Conservation (phyloP, 2,329 filamentous ascomycete species). For the Magnaporthiopsis rhizophila region DNA sequence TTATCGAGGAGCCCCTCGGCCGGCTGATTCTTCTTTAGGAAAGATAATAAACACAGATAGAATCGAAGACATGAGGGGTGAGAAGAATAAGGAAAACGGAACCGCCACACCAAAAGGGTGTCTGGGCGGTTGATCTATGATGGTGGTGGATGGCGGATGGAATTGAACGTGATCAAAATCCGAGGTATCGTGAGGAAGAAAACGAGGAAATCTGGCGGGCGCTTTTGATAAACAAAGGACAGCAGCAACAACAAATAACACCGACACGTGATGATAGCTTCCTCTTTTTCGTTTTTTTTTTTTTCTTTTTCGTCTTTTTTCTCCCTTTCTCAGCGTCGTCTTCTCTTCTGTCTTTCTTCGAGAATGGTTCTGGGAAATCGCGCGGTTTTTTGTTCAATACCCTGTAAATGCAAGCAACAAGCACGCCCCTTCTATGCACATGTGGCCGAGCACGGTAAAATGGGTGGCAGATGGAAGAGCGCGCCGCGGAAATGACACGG, state of each 20-base stretch:
- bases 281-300: not conserved
- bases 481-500: not conserved
- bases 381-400: constrained; percentile 34
- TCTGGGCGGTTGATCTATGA: not conserved
- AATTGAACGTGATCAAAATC: not conserved
- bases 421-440: constrained; percentile 39
- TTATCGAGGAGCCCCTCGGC: too few species aligned
- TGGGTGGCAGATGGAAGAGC: constrained; percentile 13
- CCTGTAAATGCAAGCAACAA: constrained; percentile 39
- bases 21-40: not conserved
- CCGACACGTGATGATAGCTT: not conserved
- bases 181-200: not conserved
- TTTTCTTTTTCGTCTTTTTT: not conserved
- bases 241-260: not conserved
- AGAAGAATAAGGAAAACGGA: constrained; percentile 1
- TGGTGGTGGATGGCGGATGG: not conserved
- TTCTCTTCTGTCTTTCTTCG: not conserved
- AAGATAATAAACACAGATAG: not conserved
- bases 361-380: not conserved
- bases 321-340: not conserved
- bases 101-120: not conserved
- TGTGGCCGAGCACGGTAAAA: not conserved
- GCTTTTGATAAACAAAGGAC: not conserved
- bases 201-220: not conserved
- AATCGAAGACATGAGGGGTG: not conserved